Conservation (phyloP, 2,329 filamentous ascomycete species). For the Penicillium hesseltinei region DNA sequence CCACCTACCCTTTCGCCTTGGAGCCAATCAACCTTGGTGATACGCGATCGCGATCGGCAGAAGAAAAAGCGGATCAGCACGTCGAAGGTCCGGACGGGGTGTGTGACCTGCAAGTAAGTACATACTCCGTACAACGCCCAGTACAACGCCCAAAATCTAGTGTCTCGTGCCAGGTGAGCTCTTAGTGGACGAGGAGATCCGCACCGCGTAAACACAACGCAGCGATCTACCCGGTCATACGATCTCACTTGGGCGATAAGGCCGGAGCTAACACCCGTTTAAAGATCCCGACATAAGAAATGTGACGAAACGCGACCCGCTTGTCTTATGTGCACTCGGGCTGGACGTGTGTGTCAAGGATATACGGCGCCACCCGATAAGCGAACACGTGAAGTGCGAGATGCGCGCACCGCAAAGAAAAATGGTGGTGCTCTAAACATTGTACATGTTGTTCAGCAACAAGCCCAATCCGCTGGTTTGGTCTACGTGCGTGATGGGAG, state of each 20-base stretch:
- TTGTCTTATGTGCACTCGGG: neutral
- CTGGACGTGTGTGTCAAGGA: conserved; percentile 2
- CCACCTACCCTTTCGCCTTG: neutral
- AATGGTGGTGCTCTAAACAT: neutral
- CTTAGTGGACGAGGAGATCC: neutral
- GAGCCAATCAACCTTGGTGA: neutral
- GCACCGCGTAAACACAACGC: conserved; percentile 1
- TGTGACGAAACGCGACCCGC: conserved; percentile 8
- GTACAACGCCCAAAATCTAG: neutral
- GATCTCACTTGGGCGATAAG: neutral
- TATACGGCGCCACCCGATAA: neutral
- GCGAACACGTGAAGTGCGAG: conserved; percentile 3
- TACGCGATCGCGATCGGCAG: neutral
- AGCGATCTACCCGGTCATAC: neutral
- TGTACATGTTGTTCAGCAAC: neutral
- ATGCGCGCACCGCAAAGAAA: neutral
- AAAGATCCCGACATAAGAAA: conserved; percentile 5
- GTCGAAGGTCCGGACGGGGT: conserved; percentile 7
- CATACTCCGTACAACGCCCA: neutral
- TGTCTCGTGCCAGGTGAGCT: neutral
- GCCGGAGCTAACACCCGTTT: neutral
- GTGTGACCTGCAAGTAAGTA: conserved; percentile 9
- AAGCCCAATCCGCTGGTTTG: neutral
- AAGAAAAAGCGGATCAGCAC: conserved; percentile 2
- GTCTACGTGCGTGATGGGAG: neutral